Evolutionary conservation across 2,329 filamentous ascomycete genomes (phyloP), one percentile per base, ranked within the genome.

Genomic region (Neobulgaria alba): DNA sequence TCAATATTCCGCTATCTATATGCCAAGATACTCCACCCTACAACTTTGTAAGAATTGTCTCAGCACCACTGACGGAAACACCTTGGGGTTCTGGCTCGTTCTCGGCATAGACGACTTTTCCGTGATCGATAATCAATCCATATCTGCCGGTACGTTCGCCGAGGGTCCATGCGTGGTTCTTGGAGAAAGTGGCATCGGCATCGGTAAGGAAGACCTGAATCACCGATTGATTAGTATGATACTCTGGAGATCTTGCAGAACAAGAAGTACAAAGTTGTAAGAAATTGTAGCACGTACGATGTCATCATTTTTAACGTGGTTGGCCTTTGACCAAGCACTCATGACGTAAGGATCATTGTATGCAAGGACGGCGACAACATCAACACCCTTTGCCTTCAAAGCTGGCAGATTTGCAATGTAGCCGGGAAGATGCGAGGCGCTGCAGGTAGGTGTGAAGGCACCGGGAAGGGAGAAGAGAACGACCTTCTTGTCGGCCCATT

Each of bases 301-400:
- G 56, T 75, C 73, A 46, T 83, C 74, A 36, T 68, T 68, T 56
- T 72, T 77, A 50, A 82, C 71, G 10, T 66, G 65, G 60, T 85
- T 84, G 53, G 81, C 79, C 67, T 85, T 85, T 57, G 74, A 74
- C 78, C 78, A 82, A 21, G 78, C 79, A 58, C 72, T 77, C 79
- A 85, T 84, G 49, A 85, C 80, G 58, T 66, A 83, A 12, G 75
- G 68, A 63, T 85, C 81, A 58, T 85, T 85, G 62, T 64, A 79
- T 15, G 79, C 79, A 54, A 84, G 74, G 46, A 81, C 72, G 30
- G 77, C 78, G 40, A 85, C 72, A 34, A 79, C 56, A 58, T 85
- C 80, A 42, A 85, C 79, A 48, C 78, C 79, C 68, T 84, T 85
- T 42, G 58, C 60, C 61, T 73, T 73, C 53, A 84, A 61, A 49